Evolutionary conservation across 768 basidiomycete species (phyloP).

Genomic region (Coprinopsis marcescibilis): DNA sequence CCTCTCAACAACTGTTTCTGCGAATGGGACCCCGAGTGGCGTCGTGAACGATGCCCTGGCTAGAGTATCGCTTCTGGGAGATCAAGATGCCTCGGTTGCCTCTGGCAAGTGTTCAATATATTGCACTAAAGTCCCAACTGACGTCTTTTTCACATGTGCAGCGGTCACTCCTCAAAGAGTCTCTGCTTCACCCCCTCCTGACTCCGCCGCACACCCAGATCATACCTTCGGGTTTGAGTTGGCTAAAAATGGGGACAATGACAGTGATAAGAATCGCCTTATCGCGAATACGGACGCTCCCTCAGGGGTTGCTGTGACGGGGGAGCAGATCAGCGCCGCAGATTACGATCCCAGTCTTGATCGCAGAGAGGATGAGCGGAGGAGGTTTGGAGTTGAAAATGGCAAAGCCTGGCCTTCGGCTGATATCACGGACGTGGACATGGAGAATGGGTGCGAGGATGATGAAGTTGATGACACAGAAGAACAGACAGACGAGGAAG

Average conservation of each 20-base stretch:
- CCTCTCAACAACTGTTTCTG: not conserved
- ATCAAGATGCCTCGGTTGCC: not conserved
- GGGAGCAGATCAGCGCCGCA: conserved; percentile 79
- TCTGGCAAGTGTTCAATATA: not conserved
- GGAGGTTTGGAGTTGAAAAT: conserved; percentile 38
- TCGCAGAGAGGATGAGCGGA: conserved; percentile 77
- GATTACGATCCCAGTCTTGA: conserved; percentile 84
- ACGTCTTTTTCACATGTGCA: not conserved
- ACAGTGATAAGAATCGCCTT: conserved; percentile 35
- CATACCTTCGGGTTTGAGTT: conserved; percentile 23
- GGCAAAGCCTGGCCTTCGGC: conserved; percentile 29
- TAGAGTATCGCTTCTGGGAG: not conserved
- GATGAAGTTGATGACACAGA: conserved; percentile 51
- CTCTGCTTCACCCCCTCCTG: not conserved
- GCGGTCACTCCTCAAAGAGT: not conserved
- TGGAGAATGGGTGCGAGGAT: too few relatives aligned
- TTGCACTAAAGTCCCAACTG: not conserved
- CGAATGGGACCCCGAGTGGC: not conserved
- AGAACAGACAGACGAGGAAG: conserved; percentile 39
- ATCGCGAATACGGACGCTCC: not conserved
- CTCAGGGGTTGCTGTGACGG: conserved; percentile 31
- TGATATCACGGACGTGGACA: conserved; percentile 35
- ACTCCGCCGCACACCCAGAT: not conserved
- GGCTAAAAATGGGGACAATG: conserved; percentile 56
- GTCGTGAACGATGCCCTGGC: conserved; percentile 2